Percentiles rank a stretch among this genome's conserved stretches.
Conservation (phyloP, 352 stramenopile genomes). For the Globisporangium paroecandrum region DNA sequence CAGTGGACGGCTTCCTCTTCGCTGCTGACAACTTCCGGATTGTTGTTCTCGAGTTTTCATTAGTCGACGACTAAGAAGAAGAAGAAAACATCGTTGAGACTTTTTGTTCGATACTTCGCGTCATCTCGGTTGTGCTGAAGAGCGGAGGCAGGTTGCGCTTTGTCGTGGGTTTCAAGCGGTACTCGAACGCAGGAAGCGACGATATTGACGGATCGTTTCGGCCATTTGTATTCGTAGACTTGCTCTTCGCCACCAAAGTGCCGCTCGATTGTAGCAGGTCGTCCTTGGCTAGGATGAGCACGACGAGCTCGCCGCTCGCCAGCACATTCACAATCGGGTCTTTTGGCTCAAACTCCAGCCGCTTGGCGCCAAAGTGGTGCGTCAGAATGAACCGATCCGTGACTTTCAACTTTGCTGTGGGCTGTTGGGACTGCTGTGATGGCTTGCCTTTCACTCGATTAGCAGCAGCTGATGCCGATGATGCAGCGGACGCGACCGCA, state of each 20-base stretch:
- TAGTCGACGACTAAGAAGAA: background rate
- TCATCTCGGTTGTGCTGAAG: slow-evolving; percentile 14
- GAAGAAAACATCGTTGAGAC: background rate
- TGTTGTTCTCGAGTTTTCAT: background rate
- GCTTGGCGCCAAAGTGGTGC: slow-evolving; percentile 34
- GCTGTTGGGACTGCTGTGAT: background rate
- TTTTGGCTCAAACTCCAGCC: slow-evolving; percentile 19
- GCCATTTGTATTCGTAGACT: background rate
- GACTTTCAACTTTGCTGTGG: slow-evolving; percentile 30
- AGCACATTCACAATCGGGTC: slow-evolving; percentile 28
- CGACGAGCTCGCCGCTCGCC: slow-evolving; percentile 39
- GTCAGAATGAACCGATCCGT: slow-evolving; percentile 32
- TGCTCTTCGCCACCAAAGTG: background rate
- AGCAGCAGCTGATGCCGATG: slow-evolving; percentile 2
- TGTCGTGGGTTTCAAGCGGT: slow-evolving; percentile 16
- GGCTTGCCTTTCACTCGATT: background rate
- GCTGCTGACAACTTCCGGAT: slow-evolving; percentile 3
- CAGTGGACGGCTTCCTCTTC: background rate
- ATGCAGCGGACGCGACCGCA: slow-evolving; percentile 12
- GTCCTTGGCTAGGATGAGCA: slow-evolving; percentile 22
- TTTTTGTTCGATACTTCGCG: too few relatives aligned
- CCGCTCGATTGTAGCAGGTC: background rate
- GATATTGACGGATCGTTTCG: background rate
- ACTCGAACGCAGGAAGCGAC: slow-evolving; percentile 15
- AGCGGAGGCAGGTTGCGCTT: slow-evolving; percentile 20